Evolutionary conservation across 768 basidiomycete genomes (phyloP), one percentile per base, ranked within the genome.

Genomic region (Tulasnella sp.): DNA sequence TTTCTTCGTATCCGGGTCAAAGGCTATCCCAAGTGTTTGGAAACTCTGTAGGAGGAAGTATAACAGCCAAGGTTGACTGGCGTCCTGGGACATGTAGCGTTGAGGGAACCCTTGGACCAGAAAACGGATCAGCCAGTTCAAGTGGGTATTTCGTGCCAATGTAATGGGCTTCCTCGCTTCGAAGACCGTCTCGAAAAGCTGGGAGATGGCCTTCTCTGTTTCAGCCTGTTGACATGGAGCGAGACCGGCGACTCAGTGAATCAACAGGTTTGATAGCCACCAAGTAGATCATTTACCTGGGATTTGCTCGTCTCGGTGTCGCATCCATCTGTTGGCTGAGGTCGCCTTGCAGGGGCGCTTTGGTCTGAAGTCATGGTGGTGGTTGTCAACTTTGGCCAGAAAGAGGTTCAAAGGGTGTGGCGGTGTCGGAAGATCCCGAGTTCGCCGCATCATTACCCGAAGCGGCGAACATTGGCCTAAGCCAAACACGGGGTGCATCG

Each of bases 41-140:
- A 98, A 93, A 19, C 92, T 88, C 82, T 99, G 96, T 14, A 97
- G 84, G 0, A 91, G 92, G 97, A 98, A 99, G 86, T 94, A 98
- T 80, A 98, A 84, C 39, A 98, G 86, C 98, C 98, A 99, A 0
- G 98, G 94, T 82, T 97, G 92, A 82, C 94, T 96, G 0, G 97
- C 97, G 84, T 99, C 98, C 83, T 98, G 93, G 71, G 91, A 91
- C 27, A 87, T 88, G 84, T 95, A 99, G 78, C 91, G 88, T 16
- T 88, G 86, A 0, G 96, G 95, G 68, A 99, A 93, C 2, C 94
- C 91, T 83, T 95, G 93, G 10, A 91, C 83, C 76, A 95, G 88
- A 81, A 81, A 90, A 36, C 91, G 88, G 1, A 91, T 87, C 34
- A 97, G 89, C 83, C 90, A 97, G 80, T 92, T 90, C 81, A 96